Percentiles rank a stretch among this genome's conserved stretches.
phyloP scores from a whole-genome alignment of 257 asterid genomes.

The Solanum chiquidenum region DNA sequence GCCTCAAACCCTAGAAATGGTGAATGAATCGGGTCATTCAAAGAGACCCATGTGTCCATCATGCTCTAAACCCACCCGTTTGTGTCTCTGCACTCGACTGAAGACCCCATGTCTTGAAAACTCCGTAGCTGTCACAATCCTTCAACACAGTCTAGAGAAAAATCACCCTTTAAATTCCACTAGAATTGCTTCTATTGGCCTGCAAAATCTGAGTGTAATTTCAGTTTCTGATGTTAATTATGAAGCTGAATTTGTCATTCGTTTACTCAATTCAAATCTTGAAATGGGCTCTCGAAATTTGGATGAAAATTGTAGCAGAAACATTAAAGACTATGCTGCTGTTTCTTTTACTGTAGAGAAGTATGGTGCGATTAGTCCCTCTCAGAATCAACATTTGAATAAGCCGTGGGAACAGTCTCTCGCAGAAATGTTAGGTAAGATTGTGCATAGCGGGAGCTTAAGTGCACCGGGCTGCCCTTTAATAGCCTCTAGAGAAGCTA shows the following conservation, averaged over 20 bases:
- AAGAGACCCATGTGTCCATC: conserved; percentile 63
- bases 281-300: background rate
- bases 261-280: conserved; percentile 6
- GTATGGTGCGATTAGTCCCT: conserved; percentile 29
- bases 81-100: conserved; percentile 67
- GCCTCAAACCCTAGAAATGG: conserved; percentile 32
- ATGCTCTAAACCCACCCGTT: conserved; percentile 59
- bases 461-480: background rate
- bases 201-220: conserved; percentile 31
- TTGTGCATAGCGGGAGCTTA: background rate
- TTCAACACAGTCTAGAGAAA: conserved; percentile 69
- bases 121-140: conserved; percentile 61
- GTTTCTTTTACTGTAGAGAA: conserved; percentile 35
- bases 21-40: conserved; percentile 24
- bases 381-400: conserved; percentile 7
- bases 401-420: background rate
- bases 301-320: conserved; percentile 20
- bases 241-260: conserved; percentile 41
- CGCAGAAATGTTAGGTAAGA: background rate
- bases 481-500: conserved; percentile 15
- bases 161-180: conserved; percentile 79
- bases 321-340: conserved; percentile 11
- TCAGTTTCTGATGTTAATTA: conserved; percentile 58
- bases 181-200: conserved; percentile 60
- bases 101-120: conserved; percentile 36